Conservation (phyloP, 2,329 filamentous ascomycete species). For the Hypoxylon sp. region DNA sequence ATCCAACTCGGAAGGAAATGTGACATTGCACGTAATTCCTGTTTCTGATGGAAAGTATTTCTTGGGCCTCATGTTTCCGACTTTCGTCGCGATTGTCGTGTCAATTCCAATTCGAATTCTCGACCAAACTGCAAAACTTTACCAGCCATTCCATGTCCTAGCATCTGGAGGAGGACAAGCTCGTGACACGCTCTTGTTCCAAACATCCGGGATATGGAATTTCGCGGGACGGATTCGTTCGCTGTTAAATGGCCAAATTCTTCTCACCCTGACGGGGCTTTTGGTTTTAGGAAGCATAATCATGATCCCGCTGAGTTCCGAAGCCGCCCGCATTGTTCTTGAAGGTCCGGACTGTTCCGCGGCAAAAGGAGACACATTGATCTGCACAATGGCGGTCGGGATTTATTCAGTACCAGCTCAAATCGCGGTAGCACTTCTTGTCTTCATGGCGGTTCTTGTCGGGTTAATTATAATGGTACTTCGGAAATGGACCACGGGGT, state of each 20-base stretch:
- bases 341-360: constrained; percentile 49
- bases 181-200: constrained; percentile 60
- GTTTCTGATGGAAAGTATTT: constrained; percentile 56
- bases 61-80: constrained; percentile 57
- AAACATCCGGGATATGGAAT: constrained; percentile 58
- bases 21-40: constrained; percentile 33
- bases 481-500: constrained; percentile 57
- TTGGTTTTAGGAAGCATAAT: constrained; percentile 56
- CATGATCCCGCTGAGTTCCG: constrained; percentile 59
- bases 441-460: constrained; percentile 53
- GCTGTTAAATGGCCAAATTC: constrained; percentile 55
- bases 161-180: constrained; percentile 58
- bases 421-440: constrained; percentile 55
- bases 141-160: constrained; percentile 62
- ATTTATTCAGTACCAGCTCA: constrained; percentile 54
- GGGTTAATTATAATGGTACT: constrained; percentile 51
- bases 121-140: constrained; percentile 57
- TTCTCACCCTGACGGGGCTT: constrained; percentile 58
- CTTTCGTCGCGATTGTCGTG: constrained; percentile 55
- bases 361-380: constrained; percentile 33
- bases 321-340: constrained; percentile 59
- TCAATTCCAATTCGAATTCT: constrained; percentile 58
- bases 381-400: constrained; percentile 57
- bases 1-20: constrained; percentile 22
- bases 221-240: constrained; percentile 56